phyloP scores from a whole-genome alignment of 768 basidiomycete genomes.

The Xerocomus potaroensis region DNA sequence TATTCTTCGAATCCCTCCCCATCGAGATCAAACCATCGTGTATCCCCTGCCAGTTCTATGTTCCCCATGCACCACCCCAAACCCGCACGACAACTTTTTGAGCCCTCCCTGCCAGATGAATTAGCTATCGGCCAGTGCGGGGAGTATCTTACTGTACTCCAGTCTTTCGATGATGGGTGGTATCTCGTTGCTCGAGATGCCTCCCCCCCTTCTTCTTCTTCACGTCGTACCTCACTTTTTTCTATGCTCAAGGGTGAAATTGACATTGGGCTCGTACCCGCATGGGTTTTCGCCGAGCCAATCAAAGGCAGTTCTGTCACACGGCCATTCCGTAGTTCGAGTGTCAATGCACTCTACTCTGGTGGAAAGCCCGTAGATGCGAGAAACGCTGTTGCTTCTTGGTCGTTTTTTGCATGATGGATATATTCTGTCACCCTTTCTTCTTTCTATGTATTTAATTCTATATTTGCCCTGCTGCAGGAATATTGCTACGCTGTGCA shows the following conservation, averaged over 20 bases:
- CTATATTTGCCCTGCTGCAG: neutral
- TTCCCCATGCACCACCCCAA: conserved; percentile 37
- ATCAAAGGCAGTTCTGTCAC: conserved; percentile 55
- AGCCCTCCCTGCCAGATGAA: conserved; percentile 72
- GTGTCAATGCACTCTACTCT: conserved; percentile 46
- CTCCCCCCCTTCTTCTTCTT: conserved; percentile 31
- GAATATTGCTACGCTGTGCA: neutral
- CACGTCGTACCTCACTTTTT: conserved; percentile 32
- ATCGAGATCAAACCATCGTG: conserved; percentile 8
- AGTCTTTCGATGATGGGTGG: conserved; percentile 78
- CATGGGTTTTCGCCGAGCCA: conserved; percentile 71
- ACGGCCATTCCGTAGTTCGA: conserved; percentile 59
- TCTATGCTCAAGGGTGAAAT: conserved; percentile 31
- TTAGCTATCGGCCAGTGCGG: conserved; percentile 49
- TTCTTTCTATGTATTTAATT: neutral
- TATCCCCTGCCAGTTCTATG: conserved; percentile 10
- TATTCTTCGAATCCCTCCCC: conserved; percentile 32
- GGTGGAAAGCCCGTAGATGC: conserved; percentile 32
- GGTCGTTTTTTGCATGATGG: conserved; percentile 55
- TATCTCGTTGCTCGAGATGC: conserved; percentile 61
- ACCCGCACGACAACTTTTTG: conserved; percentile 62
- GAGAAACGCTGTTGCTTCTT: conserved; percentile 56
- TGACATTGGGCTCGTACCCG: conserved; percentile 70
- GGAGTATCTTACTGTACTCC: conserved; percentile 58
- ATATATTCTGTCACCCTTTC: neutral